Percentiles rank a stretch among this genome's conserved stretches.
phyloP scores from a whole-genome alignment of 2,329 filamentous ascomycete species.

The Podosphaera aphanis region DNA sequence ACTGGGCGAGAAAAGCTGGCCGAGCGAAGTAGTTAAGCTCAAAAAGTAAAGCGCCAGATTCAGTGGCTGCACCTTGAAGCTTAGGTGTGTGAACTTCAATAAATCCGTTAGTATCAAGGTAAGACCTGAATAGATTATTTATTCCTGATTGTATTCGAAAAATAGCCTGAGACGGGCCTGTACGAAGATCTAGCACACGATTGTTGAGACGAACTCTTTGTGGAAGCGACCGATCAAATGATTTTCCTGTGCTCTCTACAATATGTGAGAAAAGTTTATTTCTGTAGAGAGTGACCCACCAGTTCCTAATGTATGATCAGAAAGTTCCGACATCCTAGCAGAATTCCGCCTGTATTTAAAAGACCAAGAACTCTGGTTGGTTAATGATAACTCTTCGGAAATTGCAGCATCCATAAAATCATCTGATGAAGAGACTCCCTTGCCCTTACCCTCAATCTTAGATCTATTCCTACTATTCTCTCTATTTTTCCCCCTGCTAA shows the following conservation, averaged over 20 bases:
- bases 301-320: no score
- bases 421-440: no score
- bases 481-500: conserved; percentile 29
- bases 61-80: conserved; percentile 69
- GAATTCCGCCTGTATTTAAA: no score
- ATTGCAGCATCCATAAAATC: no score
- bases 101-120: conserved; percentile 54
- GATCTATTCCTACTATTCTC: conserved; percentile 23
- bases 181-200: conserved; percentile 63
- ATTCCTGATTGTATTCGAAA: conserved; percentile 71
- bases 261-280: no score
- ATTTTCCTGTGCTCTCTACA: not conserved
- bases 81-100: conserved; percentile 90
- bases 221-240: conserved; percentile 9
- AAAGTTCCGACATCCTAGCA: no score
- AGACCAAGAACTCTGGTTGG: no score
- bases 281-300: no score
- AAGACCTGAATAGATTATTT: conserved; percentile 54
- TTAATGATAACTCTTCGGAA: no score
- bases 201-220: conserved; percentile 43
- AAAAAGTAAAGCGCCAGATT: conserved; percentile 81
- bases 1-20: conserved; percentile 71
- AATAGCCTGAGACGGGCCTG: conserved; percentile 66
- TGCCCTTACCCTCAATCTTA: no score
- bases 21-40: conserved; percentile 78